Base-by-base conservation (phyloP, 2,329 filamentous ascomycete species). In the Neofusicoccum laricinum region DNA sequence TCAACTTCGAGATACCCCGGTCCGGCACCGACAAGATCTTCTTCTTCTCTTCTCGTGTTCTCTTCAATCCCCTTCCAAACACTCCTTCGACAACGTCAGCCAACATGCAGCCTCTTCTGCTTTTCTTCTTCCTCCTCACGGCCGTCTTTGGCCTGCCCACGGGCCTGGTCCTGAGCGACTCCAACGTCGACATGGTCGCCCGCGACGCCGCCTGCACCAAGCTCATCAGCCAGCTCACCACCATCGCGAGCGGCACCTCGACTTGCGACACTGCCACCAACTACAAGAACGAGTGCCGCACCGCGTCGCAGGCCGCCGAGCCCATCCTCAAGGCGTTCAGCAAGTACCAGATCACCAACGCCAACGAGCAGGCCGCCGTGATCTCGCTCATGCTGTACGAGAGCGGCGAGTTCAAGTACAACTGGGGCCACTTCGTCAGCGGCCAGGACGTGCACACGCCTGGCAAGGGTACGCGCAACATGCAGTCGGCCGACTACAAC, bases 301-400 rank as follows among this genome's bases (percentile, higher is more conserved):
- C 86, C 2, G 86, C 89, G n/a, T 75, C 75, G 7, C 79, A 86
- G 69, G 89, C 88, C 2, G 88, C 85, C 0, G 79, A 82, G 1
- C 80, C 78, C 67, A 81, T 94, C 66, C 78, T 79, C 70, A 68
- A 77, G 6, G 83, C 85, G 40, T 88, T 93, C 75, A 64, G 71
- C 17, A 76, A 80, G 11, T 89, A 91, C 80, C 68, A 74, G 2
- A 79, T 93, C 69, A 81, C 77, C 53, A 74, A 75, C 38, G 76
- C 78, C 21, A 84, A 81, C 21, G 85, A 90, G 69, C 87, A 90
- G 72, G 91, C 91, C 6, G 90, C 88, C 21, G 76, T 93, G 15
- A 72, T 95, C 48, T 82, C 88, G 12, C 81, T 92, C 71, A 89
- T 91, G 79, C 85, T 88, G 11, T 88, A 88, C 72, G 92, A 96